Conservation (phyloP, 805 yeast species). For the Nakazawaea ishiwadae region DNA sequence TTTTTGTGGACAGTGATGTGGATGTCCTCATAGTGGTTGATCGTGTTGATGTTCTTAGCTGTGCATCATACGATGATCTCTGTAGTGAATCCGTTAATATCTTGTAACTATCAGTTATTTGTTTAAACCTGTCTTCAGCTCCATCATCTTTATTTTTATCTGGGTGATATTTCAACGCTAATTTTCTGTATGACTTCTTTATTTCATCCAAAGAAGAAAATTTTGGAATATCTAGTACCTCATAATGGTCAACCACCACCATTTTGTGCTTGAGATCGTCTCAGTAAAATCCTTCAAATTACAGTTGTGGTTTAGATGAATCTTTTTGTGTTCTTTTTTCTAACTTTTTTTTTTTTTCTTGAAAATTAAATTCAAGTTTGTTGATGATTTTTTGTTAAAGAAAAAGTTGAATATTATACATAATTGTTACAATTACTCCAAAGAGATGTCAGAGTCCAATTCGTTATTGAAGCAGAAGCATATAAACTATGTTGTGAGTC, state of each 20-base stretch:
- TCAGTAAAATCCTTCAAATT: too few relatives aligned
- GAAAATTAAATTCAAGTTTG: background rate
- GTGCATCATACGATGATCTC: constrained; percentile 5
- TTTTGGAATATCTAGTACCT: constrained; percentile 48
- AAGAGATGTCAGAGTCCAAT: too few relatives aligned
- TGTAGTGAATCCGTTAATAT: background rate
- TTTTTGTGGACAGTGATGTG: background rate
- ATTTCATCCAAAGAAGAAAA: constrained; percentile 55
- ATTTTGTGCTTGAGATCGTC: background rate
- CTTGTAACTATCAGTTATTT: constrained; percentile 7
- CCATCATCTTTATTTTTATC: constrained; percentile 61
- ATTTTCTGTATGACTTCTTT: constrained; percentile 74
- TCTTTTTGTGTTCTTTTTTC: too few relatives aligned
- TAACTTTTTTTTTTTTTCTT: too few relatives aligned
- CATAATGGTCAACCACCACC: constrained; percentile 45
- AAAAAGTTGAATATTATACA: too few relatives aligned
- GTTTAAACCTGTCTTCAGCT: constrained; percentile 9
- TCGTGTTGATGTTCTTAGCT: constrained; percentile 5
- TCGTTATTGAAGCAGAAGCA: constrained; percentile 46
- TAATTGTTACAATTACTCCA: too few relatives aligned
- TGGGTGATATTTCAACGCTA: constrained; percentile 73
- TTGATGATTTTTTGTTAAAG: too few relatives aligned
- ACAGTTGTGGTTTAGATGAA: background rate
- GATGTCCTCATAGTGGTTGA: constrained; percentile 4
- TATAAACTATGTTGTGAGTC: constrained; percentile 47